These are phyloP conservation scores for Gloeophyllum trabeum DNA, from an alignment of 768 basidiomycete species.

Conservation along the genomic window DNA sequence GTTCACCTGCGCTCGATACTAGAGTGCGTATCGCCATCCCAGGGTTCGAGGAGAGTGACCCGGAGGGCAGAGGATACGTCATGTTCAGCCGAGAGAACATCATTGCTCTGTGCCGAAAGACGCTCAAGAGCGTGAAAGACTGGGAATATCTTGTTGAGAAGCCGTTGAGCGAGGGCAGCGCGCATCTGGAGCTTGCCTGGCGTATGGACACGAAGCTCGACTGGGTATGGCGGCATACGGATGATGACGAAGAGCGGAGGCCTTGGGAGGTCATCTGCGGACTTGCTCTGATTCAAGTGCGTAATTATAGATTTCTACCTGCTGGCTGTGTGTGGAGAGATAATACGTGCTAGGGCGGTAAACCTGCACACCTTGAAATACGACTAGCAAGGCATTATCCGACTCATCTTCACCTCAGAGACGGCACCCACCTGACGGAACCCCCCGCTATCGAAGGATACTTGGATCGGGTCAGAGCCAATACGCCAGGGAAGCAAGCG, in stretches of 20 bases:
- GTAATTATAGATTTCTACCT: conserved; percentile 14
- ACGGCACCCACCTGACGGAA: conserved; percentile 45
- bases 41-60: conserved; percentile 22
- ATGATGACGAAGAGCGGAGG: conserved; percentile 47
- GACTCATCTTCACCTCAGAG: conserved; percentile 27
- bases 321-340: no score
- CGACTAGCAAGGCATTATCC: conserved; percentile 64
- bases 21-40: conserved; percentile 67
- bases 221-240: conserved; percentile 75
- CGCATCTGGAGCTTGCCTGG: conserved; percentile 70
- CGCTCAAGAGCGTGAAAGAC: conserved; percentile 42
- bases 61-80: conserved; percentile 21
- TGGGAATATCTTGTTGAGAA: conserved; percentile 52
- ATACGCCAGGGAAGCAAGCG: conserved; percentile 41
- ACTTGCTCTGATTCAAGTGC: conserved; percentile 60
- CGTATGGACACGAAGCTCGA: conserved; percentile 61
- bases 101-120: conserved; percentile 46
- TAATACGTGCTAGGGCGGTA: conserved; percentile 18
- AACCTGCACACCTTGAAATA: conserved; percentile 55
- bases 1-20: conserved; percentile 55
- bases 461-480: conserved; percentile 57
- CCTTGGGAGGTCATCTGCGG: conserved; percentile 72
- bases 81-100: conserved; percentile 55
- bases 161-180: conserved; percentile 36
- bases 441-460: conserved; percentile 85